Evolutionary conservation across 2,329 filamentous ascomycete species (phyloP).

Genomic region (Davidsoniella virescens): DNA sequence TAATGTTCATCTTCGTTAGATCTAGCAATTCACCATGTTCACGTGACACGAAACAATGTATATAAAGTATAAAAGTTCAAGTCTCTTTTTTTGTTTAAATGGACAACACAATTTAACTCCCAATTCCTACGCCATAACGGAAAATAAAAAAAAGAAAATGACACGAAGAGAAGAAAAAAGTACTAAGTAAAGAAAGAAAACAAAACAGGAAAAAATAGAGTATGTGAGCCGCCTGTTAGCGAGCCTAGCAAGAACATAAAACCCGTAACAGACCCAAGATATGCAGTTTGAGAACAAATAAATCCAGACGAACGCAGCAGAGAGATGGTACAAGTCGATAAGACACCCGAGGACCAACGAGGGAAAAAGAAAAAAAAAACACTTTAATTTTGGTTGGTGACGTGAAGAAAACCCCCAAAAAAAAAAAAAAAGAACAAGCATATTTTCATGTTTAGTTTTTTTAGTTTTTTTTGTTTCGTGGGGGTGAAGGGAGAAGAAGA

Average conservation of each 20-base stretch:
- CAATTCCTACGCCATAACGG: constrained; percentile 9
- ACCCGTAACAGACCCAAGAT: no score
- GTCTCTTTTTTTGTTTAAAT: constrained; percentile 3
- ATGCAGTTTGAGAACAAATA: no score
- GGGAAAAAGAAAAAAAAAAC: no score
- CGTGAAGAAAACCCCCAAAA: no score
- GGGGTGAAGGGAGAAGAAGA: background rate
- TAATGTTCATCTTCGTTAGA: background rate
- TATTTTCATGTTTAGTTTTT: no score
- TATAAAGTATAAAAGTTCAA: no score
- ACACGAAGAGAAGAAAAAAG: constrained; percentile 3
- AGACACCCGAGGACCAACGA: no score
- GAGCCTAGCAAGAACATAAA: no score
- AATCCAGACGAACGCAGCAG: no score
- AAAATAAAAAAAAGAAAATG: constrained; percentile 7
- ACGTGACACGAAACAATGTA: background rate
- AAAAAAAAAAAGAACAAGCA: no score
- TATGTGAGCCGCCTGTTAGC: background rate
- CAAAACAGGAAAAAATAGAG: constrained; percentile 3
- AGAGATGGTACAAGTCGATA: no score
- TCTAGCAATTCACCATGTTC: background rate
- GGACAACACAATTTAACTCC: constrained; percentile 6
- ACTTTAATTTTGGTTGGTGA: no score
- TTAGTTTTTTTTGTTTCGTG: background rate
- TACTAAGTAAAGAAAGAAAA: constrained; percentile 3